Evolutionary conservation across 768 basidiomycete genomes (phyloP).

Genomic region (Mycena rosella): DNA sequence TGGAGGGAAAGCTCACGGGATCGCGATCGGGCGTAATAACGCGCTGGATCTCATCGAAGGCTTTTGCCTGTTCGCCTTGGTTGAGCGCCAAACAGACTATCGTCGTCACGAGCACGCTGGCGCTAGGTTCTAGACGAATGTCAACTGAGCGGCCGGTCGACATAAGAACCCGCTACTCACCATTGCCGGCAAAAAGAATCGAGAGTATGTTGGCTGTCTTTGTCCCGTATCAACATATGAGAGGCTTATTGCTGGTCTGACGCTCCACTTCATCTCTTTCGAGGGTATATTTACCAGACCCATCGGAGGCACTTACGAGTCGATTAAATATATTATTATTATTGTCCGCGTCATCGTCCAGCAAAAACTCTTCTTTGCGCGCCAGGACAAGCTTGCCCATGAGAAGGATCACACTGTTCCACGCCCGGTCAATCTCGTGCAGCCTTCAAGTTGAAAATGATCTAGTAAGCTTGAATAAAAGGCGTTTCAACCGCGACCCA

Average conservation of each 20-base stretch:
- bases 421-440: constrained; percentile 10
- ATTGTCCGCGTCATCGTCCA: background rate
- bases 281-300: constrained; percentile 8
- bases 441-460: background rate
- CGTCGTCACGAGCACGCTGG: constrained; percentile 5
- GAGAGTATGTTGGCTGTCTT: constrained; percentile 15
- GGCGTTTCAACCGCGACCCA: background rate
- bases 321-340: constrained; percentile 4
- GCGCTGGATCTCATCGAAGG: constrained; percentile 2
- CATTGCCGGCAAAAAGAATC: constrained; percentile 9
- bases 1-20: background rate
- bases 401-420: constrained; percentile 3
- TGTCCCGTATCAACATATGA: background rate
- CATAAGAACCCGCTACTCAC: background rate
- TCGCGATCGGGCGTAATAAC: background rate
- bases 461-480: background rate
- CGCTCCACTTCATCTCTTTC: constrained; percentile 9
- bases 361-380: background rate
- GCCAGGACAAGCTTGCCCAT: constrained; percentile 9
- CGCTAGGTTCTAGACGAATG: background rate
- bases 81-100: background rate
- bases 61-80: background rate
- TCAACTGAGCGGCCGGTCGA: background rate
- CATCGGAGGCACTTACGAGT: constrained; percentile 6
- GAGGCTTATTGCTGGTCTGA: background rate